Evolutionary conservation across 2,329 filamentous ascomycete genomes (phyloP).

Genomic region (Fusarium annulatum): DNA sequence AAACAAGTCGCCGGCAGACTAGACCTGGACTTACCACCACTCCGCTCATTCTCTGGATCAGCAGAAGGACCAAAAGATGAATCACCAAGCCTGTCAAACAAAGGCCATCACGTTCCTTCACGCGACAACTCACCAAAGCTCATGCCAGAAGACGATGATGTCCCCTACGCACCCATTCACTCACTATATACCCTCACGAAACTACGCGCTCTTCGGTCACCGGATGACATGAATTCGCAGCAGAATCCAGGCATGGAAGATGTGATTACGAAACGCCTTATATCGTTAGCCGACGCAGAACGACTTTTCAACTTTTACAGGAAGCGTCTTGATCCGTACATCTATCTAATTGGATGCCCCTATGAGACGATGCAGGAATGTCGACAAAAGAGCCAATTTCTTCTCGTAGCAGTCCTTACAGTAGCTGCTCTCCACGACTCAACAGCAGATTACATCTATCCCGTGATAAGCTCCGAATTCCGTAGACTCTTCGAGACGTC

Average conservation of each 20-base stretch:
- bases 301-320: constrained; percentile 62
- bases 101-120: constrained; percentile 25
- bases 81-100: constrained; percentile 9
- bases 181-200: constrained; percentile 51
- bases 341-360: constrained; percentile 62
- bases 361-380: constrained; percentile 61
- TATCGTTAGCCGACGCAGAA: constrained; percentile 60
- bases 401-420: constrained; percentile 66
- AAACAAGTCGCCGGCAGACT: constrained; percentile 23
- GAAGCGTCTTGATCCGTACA: constrained; percentile 60
- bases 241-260: constrained; percentile 37
- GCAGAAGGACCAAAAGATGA: constrained; percentile 13
- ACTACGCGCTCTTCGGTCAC: constrained; percentile 47
- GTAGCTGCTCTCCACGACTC: constrained; percentile 68
- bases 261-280: constrained; percentile 51
- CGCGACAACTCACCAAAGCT: constrained; percentile 32
- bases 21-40: constrained; percentile 17
- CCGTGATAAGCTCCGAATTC: constrained; percentile 64
- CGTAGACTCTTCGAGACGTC: constrained; percentile 61
- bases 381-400: constrained; percentile 64
- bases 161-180: constrained; percentile 51
- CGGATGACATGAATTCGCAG: constrained; percentile 35
- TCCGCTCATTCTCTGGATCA: constrained; percentile 8
- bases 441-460: constrained; percentile 61
- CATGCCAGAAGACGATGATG: constrained; percentile 44